A percentile compares a stretch with the other conserved stretches of the same genome.
phyloP scores from a whole-genome alignment of 2,329 filamentous ascomycete genomes.

The Chalaropsis thielavioides region DNA sequence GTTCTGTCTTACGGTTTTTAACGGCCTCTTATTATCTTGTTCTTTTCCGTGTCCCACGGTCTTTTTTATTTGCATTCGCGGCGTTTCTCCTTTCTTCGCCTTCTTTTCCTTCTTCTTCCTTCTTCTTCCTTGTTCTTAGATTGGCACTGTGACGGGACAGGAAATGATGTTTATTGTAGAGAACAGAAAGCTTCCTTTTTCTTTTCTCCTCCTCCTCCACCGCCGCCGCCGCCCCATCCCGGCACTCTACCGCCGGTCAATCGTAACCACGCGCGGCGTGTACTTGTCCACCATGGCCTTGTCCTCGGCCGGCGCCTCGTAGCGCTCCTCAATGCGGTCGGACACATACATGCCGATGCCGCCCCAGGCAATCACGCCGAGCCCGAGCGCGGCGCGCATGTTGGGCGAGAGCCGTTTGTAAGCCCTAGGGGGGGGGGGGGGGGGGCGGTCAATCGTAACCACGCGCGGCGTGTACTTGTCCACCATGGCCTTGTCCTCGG shows the following conservation, averaged over 20 bases:
- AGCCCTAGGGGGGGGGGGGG: conserved; percentile 31
- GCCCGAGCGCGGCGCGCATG: conserved; percentile 56
- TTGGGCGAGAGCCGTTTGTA: conserved; percentile 59
- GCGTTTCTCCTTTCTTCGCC: no score
- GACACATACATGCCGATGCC: conserved; percentile 56
- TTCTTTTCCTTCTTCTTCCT: no score
- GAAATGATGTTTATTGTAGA: no score
- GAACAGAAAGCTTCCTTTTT: conserved; percentile 11
- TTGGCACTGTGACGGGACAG: no score
- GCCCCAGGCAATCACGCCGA: conserved; percentile 65
- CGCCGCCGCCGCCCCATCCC: not conserved
- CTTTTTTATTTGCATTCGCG: not conserved
- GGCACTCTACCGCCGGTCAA: conserved; percentile 33
- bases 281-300: conserved; percentile 48
- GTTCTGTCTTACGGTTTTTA: not conserved
- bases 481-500: conserved; percentile 57
- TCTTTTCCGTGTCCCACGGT: conserved; percentile 11
- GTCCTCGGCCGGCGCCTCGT: conserved; percentile 62
- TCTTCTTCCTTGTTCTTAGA: no score
- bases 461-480: conserved; percentile 48
- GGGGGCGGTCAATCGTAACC: conserved; percentile 36
- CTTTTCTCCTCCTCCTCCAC: not conserved
- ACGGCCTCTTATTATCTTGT: conserved; percentile 1
- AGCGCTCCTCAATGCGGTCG: conserved; percentile 56
- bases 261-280: conserved; percentile 46